Evolutionary conservation across 305 asterid species (phyloP).

Genomic region (Solanum chacoense): DNA sequence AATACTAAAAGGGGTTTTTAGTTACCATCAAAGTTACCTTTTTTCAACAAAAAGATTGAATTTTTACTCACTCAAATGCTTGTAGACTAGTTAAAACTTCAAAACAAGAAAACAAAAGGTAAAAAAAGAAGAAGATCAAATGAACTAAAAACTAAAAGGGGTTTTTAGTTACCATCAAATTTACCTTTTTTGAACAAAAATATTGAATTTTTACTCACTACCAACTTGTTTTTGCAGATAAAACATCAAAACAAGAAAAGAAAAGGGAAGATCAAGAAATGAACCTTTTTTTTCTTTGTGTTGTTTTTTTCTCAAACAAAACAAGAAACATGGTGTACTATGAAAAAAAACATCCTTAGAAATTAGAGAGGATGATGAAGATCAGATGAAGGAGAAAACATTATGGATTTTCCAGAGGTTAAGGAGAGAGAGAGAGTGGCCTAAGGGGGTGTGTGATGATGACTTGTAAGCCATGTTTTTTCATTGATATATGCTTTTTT

Average conservation of each 20-base stretch:
- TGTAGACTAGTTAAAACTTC: neutral
- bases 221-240: neutral
- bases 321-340: conserved; percentile 22
- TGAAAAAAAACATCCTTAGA: conserved; percentile 10
- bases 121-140: neutral
- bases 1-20: neutral
- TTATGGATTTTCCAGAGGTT: neutral
- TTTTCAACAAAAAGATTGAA: conserved; percentile 8
- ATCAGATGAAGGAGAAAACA: neutral
- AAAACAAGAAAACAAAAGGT: neutral
- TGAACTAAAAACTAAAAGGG: neutral
- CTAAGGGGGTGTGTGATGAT: neutral
- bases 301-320: conserved; percentile 15
- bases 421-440: neutral
- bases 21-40: neutral
- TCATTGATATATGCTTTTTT: conserved; percentile 5
- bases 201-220: conserved; percentile 17
- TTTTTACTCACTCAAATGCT: neutral
- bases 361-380: conserved; percentile 14
- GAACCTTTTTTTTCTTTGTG: neutral
- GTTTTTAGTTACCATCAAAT: neutral
- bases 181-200: neutral
- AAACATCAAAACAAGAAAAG: neutral
- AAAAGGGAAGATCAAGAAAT: neutral
- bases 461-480: conserved; percentile 3